Evolutionary conservation across 1,139 yeast genomes (phyloP).

Genomic region (Lodderomyces theae): DNA sequence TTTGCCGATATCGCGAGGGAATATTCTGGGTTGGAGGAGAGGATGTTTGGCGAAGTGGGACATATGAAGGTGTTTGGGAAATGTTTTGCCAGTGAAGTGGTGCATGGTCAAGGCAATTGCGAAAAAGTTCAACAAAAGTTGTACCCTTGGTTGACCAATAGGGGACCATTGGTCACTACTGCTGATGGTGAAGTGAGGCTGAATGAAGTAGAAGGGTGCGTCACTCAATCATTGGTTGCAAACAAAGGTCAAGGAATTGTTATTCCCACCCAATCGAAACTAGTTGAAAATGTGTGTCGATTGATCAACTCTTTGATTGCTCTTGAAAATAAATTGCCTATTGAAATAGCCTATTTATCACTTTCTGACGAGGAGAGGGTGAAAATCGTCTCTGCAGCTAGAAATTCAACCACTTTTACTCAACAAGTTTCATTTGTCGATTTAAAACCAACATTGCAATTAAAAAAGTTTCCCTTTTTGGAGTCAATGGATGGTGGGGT

Average conservation of each 20-base stretch:
- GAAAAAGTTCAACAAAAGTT: constrained; percentile 14
- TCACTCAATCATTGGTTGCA: constrained; percentile 22
- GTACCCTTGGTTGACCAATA: constrained; percentile 22
- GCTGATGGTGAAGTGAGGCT: constrained; percentile 26
- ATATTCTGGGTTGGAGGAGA: constrained; percentile 22
- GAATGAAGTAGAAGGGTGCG: constrained; percentile 32
- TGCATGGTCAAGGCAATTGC: constrained; percentile 1
- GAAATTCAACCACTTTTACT: constrained; percentile 12
- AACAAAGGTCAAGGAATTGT: constrained; percentile 36
- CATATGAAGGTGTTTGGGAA: constrained; percentile 33
- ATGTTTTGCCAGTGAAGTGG: constrained; percentile 20
- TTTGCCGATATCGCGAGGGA: constrained; percentile 12
- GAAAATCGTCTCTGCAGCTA: constrained; percentile 20
- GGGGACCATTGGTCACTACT: constrained; percentile 13
- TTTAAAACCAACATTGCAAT: neutral
- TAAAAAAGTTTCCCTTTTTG: neutral
- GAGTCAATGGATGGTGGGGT: neutral
- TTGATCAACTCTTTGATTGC: constrained; percentile 28
- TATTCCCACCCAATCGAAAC: constrained; percentile 24
- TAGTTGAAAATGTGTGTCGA: constrained; percentile 20
- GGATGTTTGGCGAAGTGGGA: constrained; percentile 21
- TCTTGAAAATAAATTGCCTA: constrained; percentile 28
- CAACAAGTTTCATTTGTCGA: constrained; percentile 9
- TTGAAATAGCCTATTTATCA: constrained; percentile 22
- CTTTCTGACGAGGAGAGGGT: constrained; percentile 20